Conservation (phyloP, 352 stramenopile genomes). For the Globisporangium paddicum region DNA sequence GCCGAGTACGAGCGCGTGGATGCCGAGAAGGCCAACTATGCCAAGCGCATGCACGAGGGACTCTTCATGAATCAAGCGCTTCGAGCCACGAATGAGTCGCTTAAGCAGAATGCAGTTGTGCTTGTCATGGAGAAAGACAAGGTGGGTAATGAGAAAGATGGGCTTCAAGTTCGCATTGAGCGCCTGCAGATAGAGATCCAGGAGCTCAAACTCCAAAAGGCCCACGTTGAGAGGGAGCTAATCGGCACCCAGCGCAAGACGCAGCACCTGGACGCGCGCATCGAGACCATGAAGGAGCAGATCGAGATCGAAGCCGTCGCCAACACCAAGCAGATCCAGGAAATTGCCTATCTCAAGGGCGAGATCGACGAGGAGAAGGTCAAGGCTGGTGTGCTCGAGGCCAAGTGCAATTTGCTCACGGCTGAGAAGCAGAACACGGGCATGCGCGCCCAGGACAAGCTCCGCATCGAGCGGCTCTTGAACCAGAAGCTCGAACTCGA, state of each 20-base stretch:
- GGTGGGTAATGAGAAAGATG: constrained; percentile 30
- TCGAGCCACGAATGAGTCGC: constrained; percentile 48
- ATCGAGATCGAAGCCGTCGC: constrained; percentile 50
- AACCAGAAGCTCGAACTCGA: constrained; percentile 82
- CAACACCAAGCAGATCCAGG: constrained; percentile 26
- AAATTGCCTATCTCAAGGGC: constrained; percentile 32
- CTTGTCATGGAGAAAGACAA: constrained; percentile 64
- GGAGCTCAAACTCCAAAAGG: constrained; percentile 32
- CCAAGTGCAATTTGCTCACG: constrained; percentile 57
- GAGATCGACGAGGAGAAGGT: constrained; percentile 57
- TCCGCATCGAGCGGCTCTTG: constrained; percentile 67
- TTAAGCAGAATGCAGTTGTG: constrained; percentile 57
- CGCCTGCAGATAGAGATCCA: constrained; percentile 23
- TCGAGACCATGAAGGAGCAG: constrained; percentile 67
- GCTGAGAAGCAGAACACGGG: constrained; percentile 72
- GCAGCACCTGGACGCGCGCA: constrained; percentile 37
- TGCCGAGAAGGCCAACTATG: constrained; percentile 50
- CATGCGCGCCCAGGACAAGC: constrained; percentile 76
- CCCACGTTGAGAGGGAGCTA: constrained; percentile 40
- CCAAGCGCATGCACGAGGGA: constrained; percentile 66
- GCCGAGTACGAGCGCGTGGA: constrained; percentile 45
- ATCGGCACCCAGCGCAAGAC: constrained; percentile 40
- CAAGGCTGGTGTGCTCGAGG: constrained; percentile 55
- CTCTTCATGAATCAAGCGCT: constrained; percentile 76
- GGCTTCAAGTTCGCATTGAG: constrained; percentile 27